Base-by-base conservation (phyloP, 202 grass and related monocot species). In the Musa balbisiana region DNA sequence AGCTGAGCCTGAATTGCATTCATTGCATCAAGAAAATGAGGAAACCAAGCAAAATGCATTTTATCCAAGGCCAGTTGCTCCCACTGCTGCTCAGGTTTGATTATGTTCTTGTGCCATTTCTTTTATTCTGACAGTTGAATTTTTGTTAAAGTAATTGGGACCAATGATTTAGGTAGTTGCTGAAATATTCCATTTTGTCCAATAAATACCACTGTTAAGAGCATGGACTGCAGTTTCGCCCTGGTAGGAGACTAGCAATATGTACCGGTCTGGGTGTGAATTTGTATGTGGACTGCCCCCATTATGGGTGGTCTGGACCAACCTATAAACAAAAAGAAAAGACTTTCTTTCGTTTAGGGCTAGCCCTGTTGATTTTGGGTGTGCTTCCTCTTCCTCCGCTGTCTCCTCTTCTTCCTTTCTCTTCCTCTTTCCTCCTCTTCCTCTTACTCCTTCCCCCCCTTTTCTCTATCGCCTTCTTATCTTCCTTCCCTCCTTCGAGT, bases 1-100 rank as follows among this genome's bases (percentile, higher is more conserved):
- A 83, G 77, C 81, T 83, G 90, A 91, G 43, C 83, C 85, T 72
- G 94, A 97, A 72, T 84, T 89, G 67, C 83, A 82, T 73, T 91
- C 86, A 0, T 62, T 91, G 70, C 87, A 91, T 62, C 90, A 93
- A 87, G 94, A 91, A 85, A 86, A 75, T 71, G 90, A 89, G 55
- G 94, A 93, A 80, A 89, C 62, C 64, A 91, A 81, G 76, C 88
- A 89, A 81, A 89, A 72, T 77, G 89, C 83, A 62, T 97, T 91
- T 86, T 97, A 89, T 73, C 90, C 94, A 24, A 91, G 94, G 78
- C 88, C 94, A 88, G 90, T 97, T 84, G 94, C 94, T 78, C 94
- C 94, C 62, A 97, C 94, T 77, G 86, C 94, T 79, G 90, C 94
- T 73, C 94, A 97, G 90, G 94, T 93, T 82, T 83, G 51, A 51